A percentile compares a stretch with the other conserved stretches of the same genome.
Evolutionary conservation across 139 green algal genomes (phyloP).

Genomic region (Chlamydomonas eustigma): DNA sequence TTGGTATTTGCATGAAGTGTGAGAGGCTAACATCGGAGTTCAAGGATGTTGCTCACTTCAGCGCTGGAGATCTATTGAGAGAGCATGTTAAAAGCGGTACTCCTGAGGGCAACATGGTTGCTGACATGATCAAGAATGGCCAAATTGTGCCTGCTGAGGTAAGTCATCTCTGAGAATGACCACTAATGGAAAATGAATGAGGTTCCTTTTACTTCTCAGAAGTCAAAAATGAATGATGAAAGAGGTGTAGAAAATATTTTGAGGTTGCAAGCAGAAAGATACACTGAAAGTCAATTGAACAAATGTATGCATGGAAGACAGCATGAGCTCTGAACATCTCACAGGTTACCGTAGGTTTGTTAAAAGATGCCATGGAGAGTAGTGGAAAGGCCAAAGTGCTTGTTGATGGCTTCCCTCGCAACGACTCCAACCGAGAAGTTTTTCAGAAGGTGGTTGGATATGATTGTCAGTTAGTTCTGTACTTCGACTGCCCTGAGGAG

Average conservation of each 20-base stretch:
- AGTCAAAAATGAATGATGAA: too few relatives aligned
- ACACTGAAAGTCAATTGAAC: too few relatives aligned
- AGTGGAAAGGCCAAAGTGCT: conserved; percentile 67
- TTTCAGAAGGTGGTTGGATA: conserved; percentile 74
- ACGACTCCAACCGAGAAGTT: conserved; percentile 84
- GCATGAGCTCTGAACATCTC: too few relatives aligned
- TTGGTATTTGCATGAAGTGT: conserved; percentile 67
- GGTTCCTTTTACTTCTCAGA: too few relatives aligned
- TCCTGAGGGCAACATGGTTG: conserved; percentile 82
- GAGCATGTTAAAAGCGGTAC: conserved; percentile 85
- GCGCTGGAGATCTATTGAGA: conserved; percentile 88
- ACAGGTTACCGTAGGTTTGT: conserved; percentile 83
- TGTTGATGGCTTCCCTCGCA: conserved; percentile 94
- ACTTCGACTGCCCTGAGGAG: conserved; percentile 90
- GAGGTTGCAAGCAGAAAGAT: too few relatives aligned
- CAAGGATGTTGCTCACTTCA: conserved; percentile 82
- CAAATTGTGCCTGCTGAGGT: conserved; percentile 83
- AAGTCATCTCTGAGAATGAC: too few relatives aligned
- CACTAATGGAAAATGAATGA: too few relatives aligned
- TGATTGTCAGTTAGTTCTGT: conserved; percentile 82
- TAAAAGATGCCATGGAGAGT: conserved; percentile 81
- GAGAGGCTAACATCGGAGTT: conserved; percentile 76
- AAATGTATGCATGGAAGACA: too few relatives aligned
- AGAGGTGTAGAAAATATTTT: too few relatives aligned
- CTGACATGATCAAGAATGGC: conserved; percentile 91